phyloP scores from a whole-genome alignment of 176 grass and related monocot genomes.

The Ensete ventricosum region DNA sequence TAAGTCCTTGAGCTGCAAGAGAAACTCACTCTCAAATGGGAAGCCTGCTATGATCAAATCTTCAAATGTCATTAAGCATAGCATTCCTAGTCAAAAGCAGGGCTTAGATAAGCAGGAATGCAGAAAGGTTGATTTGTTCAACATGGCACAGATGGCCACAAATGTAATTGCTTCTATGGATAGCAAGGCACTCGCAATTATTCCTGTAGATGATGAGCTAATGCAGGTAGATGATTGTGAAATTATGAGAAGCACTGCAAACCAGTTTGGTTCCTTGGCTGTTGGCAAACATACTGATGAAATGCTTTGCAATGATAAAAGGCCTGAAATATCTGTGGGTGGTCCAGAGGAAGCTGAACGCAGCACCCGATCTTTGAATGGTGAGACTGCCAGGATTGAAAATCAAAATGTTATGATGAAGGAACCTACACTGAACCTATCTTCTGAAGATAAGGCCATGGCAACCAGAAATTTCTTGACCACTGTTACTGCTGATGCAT shows the following conservation, averaged over 20 bases:
- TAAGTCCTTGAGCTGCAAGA: slow-evolving; percentile 32
- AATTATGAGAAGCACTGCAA: slow-evolving; percentile 9
- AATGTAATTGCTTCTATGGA: slow-evolving; percentile 1
- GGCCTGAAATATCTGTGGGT: slow-evolving; percentile 7
- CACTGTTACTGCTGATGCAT: slow-evolving; percentile 21
- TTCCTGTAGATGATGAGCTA: slow-evolving; percentile 19
- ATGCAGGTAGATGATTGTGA: slow-evolving; percentile 18
- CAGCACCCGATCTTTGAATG: slow-evolving; percentile 11
- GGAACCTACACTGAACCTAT: slow-evolving; percentile 1
- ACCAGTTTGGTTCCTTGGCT: slow-evolving; percentile 22
- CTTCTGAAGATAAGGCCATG: slow-evolving; percentile 28
- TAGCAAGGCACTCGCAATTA: slow-evolving; percentile 20
- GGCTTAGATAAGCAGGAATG: slow-evolving; percentile 6
- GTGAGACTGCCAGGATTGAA: slow-evolving; percentile 23
- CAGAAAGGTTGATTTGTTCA: neutral
- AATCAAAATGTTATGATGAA: neutral
- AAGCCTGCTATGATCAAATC: slow-evolving; percentile 26
- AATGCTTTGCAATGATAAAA: neutral
- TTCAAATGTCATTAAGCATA: slow-evolving; percentile 17
- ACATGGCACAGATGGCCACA: neutral
- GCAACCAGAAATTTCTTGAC: slow-evolving; percentile 13
- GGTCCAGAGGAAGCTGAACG: slow-evolving; percentile 19
- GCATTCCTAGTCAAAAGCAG: neutral
- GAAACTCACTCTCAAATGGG: slow-evolving; percentile 36
- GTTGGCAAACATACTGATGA: slow-evolving; percentile 8